Conservation (phyloP, 345 rosid species). For the Rhodomyrtus tomentosa region DNA sequence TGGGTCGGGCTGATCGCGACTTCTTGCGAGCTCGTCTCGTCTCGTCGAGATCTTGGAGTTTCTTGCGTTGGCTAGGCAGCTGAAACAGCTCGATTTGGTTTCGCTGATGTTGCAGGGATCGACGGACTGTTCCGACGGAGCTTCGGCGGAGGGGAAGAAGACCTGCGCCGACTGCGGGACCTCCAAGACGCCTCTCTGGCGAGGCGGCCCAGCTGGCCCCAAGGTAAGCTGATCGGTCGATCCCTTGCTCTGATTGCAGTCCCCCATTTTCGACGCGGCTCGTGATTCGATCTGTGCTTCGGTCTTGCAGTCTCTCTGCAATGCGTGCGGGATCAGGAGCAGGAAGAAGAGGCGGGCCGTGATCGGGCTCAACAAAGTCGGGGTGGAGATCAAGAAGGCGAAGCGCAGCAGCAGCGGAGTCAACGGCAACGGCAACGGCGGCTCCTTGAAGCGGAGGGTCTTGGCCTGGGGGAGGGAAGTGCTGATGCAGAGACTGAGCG, state of each 20-base stretch:
- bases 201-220: conserved; percentile 47
- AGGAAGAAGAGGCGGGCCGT: conserved; percentile 36
- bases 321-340: conserved; percentile 48
- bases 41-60: neutral
- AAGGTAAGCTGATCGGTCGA: conserved; percentile 14
- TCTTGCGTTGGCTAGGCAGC: neutral
- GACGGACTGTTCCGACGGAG: neutral
- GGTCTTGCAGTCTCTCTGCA: conserved; percentile 35
- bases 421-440: neutral
- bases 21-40: neutral
- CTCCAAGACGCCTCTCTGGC: conserved; percentile 40
- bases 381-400: conserved; percentile 18
- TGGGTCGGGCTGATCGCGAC: neutral
- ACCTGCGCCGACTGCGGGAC: conserved; percentile 42
- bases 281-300: neutral
- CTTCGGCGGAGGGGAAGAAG: conserved; percentile 13
- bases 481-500: conserved; percentile 15
- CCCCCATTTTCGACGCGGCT: neutral
- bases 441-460: conserved; percentile 24
- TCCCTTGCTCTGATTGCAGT: neutral
- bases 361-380: conserved; percentile 8
- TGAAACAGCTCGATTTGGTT: neutral
- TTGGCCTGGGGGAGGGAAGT: conserved; percentile 24
- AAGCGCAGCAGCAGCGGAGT: neutral
- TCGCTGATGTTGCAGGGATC: neutral